Evolutionary conservation across 1,284 basidiomycete species (phyloP), one percentile per base, ranked within the genome.

Genomic region (Pyrrhoderma lamaoense): DNA sequence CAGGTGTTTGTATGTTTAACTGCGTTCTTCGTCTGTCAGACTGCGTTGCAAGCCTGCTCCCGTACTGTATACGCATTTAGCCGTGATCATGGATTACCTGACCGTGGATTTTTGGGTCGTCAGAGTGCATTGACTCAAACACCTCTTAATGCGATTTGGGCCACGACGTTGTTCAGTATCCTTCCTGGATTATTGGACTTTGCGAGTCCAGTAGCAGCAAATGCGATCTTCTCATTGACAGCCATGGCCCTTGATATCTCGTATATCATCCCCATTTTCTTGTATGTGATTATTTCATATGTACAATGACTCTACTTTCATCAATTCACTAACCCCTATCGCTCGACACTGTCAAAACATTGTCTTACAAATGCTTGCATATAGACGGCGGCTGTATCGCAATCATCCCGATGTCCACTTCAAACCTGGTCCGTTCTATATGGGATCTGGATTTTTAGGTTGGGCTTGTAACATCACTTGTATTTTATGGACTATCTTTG

Each of bases 41-140:
- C 82, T 2, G 74, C 86, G 21, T 73, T 92, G 3, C 93, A 96
- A 67, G 93, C 93, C 8, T 84, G 82, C 52, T 91, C 91, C 3
- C 79, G 93, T 45, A 88, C 90, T 0, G 73, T 94, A 40, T 95
- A 91, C 61, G 93, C 93, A 3, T 91, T 97, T 70, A 89, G 85
- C 62, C 86, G 91, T 52, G 91, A 93, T 62, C 77, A 79, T 50
- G 84, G 81, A 76, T 75, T 93, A 38, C 92, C 92, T 3, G 93
- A 96, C 64, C 64, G 76, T 19, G 88, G 87, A 5, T 81, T 80
- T 69, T 91, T 96, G 59, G 85, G 87, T 23, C 70, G 77, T 54
- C 76, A 89, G 58, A 84, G 79, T 62, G 65, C 67, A 49, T 63
- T 54, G 52, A 90, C 87, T 4, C 73, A 77, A 58, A 93, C 92